Percentiles rank a stretch among this genome's conserved stretches.
phyloP scores from a whole-genome alignment of 2,329 filamentous ascomycete species.

The Ceratocystis cubensis region DNA sequence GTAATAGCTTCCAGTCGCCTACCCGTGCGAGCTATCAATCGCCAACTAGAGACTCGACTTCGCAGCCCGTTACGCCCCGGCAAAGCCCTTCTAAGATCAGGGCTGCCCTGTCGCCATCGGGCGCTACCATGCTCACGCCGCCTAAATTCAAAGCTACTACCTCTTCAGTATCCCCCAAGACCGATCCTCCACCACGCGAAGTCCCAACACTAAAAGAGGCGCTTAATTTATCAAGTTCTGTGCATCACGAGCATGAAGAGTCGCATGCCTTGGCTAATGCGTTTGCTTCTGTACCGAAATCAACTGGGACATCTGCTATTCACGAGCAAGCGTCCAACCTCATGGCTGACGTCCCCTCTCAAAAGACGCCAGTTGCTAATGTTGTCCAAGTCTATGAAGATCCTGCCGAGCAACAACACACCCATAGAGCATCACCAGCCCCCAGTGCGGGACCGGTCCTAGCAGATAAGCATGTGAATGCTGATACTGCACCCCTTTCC shows the following conservation, averaged over 20 bases:
- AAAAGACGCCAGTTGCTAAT: constrained; percentile 8
- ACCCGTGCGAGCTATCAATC: constrained; percentile 13
- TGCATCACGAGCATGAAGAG: neutral
- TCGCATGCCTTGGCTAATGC: neutral
- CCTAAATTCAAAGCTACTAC: constrained; percentile 9
- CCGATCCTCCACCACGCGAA: neutral
- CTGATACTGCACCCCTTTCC: constrained; percentile 31
- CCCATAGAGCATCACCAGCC: constrained; percentile 24
- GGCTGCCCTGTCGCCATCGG: constrained; percentile 8
- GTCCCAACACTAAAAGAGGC: neutral
- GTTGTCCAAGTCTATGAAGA: constrained; percentile 49
- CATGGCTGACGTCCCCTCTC: neutral
- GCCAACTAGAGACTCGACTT: constrained; percentile 10
- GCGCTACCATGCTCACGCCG: constrained; percentile 2
- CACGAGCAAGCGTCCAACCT: neutral
- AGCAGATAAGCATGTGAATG: constrained; percentile 49
- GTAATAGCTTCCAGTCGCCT: constrained; percentile 7
- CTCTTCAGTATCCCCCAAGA: constrained; percentile 7
- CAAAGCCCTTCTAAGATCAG: constrained; percentile 18
- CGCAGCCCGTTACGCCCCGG: constrained; percentile 15
- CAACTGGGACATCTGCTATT: neutral
- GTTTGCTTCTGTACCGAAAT: neutral
- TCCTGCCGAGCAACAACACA: constrained; percentile 33
- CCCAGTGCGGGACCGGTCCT: constrained; percentile 41
- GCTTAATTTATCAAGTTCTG: neutral